These are phyloP conservation scores for Globisporangium recalcitrans DNA, from an alignment of 352 stramenopile species.

Conservation along the genomic window DNA sequence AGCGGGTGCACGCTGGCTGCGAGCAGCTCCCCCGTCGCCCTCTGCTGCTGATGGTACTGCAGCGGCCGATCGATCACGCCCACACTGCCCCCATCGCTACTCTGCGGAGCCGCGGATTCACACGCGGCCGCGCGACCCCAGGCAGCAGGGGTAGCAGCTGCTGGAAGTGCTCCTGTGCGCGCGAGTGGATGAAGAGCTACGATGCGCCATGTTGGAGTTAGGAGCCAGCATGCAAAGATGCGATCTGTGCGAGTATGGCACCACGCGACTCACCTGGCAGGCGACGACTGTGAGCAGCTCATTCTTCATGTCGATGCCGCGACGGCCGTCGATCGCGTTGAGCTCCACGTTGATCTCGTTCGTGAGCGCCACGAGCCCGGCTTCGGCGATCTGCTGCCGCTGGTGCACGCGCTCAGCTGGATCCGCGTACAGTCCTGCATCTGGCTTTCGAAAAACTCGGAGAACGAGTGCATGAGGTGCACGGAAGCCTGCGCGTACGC, in stretches of 20 bases:
- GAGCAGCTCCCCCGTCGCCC: constrained; percentile 16
- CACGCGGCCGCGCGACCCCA: constrained; percentile 43
- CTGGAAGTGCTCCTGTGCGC: constrained; percentile 63
- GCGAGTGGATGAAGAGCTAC: constrained; percentile 59
- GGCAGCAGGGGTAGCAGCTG: constrained; percentile 69
- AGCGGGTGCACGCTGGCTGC: constrained; percentile 54
- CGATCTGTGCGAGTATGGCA: background rate
- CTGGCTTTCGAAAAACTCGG: constrained; percentile 53
- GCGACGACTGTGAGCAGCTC: constrained; percentile 72
- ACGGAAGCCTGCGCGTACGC: constrained; percentile 38
- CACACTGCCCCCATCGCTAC: constrained; percentile 15
- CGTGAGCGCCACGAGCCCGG: constrained; percentile 42
- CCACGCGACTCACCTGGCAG: constrained; percentile 29
- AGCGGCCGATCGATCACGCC: constrained; percentile 55
- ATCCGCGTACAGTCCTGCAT: constrained; percentile 30
- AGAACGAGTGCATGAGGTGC: constrained; percentile 53
- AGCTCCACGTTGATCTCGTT: constrained; percentile 65
- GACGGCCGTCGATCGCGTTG: constrained; percentile 51
- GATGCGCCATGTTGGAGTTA: background rate
- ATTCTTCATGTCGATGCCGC: constrained; percentile 68
- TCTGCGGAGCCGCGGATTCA: constrained; percentile 42
- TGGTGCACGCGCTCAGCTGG: constrained; percentile 55
- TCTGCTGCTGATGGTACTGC: constrained; percentile 29
- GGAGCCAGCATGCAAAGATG: background rate
- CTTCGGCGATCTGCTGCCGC: constrained; percentile 39